Evolutionary conservation across 352 stramenopile genomes (phyloP).

Genomic region (Globisporangium ultimum): DNA sequence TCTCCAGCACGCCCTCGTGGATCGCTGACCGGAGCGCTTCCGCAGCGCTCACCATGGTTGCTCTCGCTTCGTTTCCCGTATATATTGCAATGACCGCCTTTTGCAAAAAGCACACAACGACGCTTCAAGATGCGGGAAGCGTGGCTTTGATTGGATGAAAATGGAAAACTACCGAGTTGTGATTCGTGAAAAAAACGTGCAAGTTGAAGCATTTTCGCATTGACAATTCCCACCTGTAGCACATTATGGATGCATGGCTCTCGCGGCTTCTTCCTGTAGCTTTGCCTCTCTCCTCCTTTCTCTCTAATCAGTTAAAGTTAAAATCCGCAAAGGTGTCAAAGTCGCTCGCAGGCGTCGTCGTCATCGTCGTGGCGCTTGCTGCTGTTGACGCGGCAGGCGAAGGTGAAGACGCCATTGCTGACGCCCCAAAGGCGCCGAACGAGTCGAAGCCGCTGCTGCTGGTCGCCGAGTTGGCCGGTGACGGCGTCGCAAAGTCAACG

Average conservation of each 20-base stretch:
- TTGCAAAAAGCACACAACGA: not conserved
- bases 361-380: not conserved
- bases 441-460: constrained; percentile 12
- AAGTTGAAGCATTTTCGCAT: not conserved
- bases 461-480: constrained; percentile 2
- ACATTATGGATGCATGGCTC: too few relatives aligned
- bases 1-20: constrained; percentile 58
- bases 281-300: not conserved
- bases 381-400: not conserved
- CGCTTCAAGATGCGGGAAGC: not conserved
- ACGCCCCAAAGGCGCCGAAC: constrained; percentile 18
- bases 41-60: constrained; percentile 56
- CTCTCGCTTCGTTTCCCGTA: not conserved
- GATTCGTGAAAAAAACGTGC: not conserved
- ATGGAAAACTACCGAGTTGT: not conserved
- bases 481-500: constrained; percentile 7
- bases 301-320: constrained; percentile 21
- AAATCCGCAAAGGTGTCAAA: constrained; percentile 18
- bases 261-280: too few relatives aligned
- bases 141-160: constrained; percentile 1
- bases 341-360: constrained; percentile 2
- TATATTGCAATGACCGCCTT: not conserved
- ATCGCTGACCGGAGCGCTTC: constrained; percentile 57
- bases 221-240: too few relatives aligned
- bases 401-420: constrained; percentile 6